These are phyloP conservation scores for Termitomyces sp. DNA, from an alignment of 768 basidiomycete species.

Conservation along the genomic window DNA sequence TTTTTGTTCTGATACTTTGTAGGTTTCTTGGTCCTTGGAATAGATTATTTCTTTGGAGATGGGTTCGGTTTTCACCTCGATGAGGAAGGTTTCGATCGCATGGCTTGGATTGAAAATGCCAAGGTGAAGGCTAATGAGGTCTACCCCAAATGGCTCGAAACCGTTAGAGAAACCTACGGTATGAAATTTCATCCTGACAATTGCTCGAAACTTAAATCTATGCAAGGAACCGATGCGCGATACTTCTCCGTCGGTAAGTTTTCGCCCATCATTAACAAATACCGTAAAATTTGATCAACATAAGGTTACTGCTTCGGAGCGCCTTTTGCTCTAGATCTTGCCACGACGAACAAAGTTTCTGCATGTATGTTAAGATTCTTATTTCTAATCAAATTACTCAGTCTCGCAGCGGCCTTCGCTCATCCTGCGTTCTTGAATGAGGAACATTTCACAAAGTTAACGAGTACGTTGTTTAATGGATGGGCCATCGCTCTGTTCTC, in stretches of 20 bases:
- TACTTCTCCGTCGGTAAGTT: constrained; percentile 45
- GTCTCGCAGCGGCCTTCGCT: constrained; percentile 46
- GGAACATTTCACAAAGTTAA: constrained; percentile 44
- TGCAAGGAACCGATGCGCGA: constrained; percentile 26
- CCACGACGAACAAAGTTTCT: constrained; percentile 41
- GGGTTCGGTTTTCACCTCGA: constrained; percentile 38
- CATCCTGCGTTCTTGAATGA: constrained; percentile 52
- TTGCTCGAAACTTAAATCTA: not conserved
- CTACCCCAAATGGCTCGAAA: constrained; percentile 50
- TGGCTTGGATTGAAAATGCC: constrained; percentile 39
- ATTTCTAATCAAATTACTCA: not conserved
- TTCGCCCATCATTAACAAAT: not conserved
- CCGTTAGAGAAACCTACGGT: constrained; percentile 50
- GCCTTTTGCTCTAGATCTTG: constrained; percentile 46
- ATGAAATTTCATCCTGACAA: not conserved
- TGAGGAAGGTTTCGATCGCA: constrained; percentile 34
- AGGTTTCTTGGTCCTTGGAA: constrained; percentile 59
- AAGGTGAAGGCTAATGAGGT: constrained; percentile 33
- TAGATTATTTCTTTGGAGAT: constrained; percentile 66
- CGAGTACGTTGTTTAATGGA: constrained; percentile 34
- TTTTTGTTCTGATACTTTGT: not conserved
- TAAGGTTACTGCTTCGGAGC: constrained; percentile 60
- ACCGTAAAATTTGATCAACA: not conserved
- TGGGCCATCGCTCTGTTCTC: not conserved
- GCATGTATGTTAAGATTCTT: constrained; percentile 32